These are phyloP conservation scores for Trichothecium roseum DNA, from an alignment of 2,329 filamentous ascomycete genomes.

Conservation along the genomic window DNA sequence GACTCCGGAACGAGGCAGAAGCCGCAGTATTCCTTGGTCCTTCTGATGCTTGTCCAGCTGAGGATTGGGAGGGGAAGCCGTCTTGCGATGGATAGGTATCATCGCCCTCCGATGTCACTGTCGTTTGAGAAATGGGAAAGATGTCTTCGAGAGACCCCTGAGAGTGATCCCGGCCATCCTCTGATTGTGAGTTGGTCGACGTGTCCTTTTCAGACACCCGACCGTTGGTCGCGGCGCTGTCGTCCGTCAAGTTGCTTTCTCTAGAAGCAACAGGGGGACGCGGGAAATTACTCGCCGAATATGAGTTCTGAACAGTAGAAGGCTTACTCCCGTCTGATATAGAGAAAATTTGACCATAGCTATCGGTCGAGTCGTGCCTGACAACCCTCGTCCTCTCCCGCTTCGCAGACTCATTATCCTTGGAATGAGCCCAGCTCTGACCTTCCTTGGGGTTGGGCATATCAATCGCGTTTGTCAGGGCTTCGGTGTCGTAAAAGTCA, in stretches of 20 bases:
- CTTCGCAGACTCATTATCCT: not conserved
- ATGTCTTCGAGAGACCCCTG: constrained; percentile 24
- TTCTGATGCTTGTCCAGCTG: constrained; percentile 8
- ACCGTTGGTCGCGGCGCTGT: no score
- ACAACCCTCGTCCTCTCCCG: constrained; percentile 11
- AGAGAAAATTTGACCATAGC: constrained; percentile 48
- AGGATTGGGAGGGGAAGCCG: constrained; percentile 18
- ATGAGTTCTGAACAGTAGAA: constrained; percentile 5
- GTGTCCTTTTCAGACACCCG: no score
- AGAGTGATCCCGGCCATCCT: no score
- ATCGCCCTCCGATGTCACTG: constrained; percentile 19
- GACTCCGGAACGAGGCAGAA: constrained; percentile 9
- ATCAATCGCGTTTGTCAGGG: constrained; percentile 39
- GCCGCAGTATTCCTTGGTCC: constrained; percentile 5
- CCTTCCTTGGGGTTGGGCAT: constrained; percentile 33
- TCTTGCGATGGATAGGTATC: constrained; percentile 20
- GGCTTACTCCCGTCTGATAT: constrained; percentile 36
- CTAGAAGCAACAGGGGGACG: constrained; percentile 1
- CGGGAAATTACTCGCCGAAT: not conserved
- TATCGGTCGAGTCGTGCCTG: constrained; percentile 48
- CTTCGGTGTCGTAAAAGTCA: constrained; percentile 55
- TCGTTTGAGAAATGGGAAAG: constrained; percentile 37
- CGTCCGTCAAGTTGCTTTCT: constrained; percentile 27
- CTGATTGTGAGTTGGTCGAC: no score
- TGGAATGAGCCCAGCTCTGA: not conserved